Evolutionary conservation across 257 asterid genomes (phyloP).

Genomic region (Craterostigma plantagineum): DNA sequence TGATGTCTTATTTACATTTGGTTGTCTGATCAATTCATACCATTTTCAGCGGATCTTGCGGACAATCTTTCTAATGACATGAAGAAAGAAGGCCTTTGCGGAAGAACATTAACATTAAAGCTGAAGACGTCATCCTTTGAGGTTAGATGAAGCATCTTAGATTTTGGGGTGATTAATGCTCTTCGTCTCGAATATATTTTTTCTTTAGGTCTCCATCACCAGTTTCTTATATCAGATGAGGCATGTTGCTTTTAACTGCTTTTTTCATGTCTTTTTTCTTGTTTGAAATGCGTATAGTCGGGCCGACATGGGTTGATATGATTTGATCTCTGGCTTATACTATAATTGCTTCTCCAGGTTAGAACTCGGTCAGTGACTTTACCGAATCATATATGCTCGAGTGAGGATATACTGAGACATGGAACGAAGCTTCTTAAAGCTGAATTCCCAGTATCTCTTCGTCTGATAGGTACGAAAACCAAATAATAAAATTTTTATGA

Average conservation of each 20-base stretch:
- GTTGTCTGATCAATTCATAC: neutral
- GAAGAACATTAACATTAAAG: conserved; percentile 79
- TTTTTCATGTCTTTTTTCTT: neutral
- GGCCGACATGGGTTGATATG: too few relatives aligned
- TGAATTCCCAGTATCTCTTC: conserved; percentile 75
- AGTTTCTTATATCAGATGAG: too few relatives aligned
- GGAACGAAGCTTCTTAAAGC: conserved; percentile 82
- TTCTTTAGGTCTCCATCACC: too few relatives aligned
- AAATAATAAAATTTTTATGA: neutral
- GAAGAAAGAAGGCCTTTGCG: conserved; percentile 60
- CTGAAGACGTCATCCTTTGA: conserved; percentile 79
- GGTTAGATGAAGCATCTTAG: conserved; percentile 17
- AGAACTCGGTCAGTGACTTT: conserved; percentile 83
- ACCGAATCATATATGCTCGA: conserved; percentile 42
- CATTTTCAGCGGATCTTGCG: conserved; percentile 58
- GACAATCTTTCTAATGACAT: conserved; percentile 76
- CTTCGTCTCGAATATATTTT: too few relatives aligned
- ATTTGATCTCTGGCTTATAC: too few relatives aligned
- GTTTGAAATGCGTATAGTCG: neutral
- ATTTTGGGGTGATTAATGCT: too few relatives aligned
- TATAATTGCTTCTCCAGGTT: conserved; percentile 25
- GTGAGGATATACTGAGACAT: conserved; percentile 67
- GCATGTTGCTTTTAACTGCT: neutral
- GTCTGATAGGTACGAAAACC: conserved; percentile 64
- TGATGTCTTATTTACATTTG: too few relatives aligned